Evolutionary conservation across 1,284 basidiomycete species (phyloP), one percentile per base, ranked within the genome.

Genomic region (Sparassis latifolia): DNA sequence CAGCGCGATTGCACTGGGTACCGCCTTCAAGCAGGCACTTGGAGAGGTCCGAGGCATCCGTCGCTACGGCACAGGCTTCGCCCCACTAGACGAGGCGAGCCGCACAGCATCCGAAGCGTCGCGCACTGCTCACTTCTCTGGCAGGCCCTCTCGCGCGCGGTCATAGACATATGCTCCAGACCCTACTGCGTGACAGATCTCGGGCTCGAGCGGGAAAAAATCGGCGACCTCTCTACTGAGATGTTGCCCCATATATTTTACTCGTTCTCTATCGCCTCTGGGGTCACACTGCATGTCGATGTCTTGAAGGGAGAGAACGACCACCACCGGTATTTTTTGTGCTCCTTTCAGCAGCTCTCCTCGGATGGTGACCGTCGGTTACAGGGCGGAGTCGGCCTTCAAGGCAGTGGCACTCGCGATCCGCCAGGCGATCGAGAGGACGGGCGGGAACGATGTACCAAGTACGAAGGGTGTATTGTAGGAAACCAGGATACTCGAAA

Each of bases 171-270:
- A 56, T 99, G 96, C 64, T 93, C 93, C 45, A 83, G 97, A 43
- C 94, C 96, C 2, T 98, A 89, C 75, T 99, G 97, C 68, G 84
- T 93, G 48, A 89, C 91, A 37, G 87, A 97, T 59, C 80, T 99
- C 10, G 86, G 89, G 28, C 78, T 97, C 54, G 90, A 86, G 66
- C 79, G 97, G 51, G 97, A 99, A 69, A 99, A 97, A 73, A 89
- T 99, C 49, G 97, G 97, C 47, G 97, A 98, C 61, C 78, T 96
- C 50, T 93, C 92, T 0, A 92, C 90, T 20, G 97, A 99, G 74
- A 98, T 99, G 96, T 86, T 99, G 56, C 92, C 93, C 31, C 92
- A 96, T 66, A 80, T 96, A 47, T 93, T 96, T 71, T 87, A 94
- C 71, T 93, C 90, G 30, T 97, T 97, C 63, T 88, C 93, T 27